Evolutionary conservation across 2,329 filamentous ascomycete genomes (phyloP).

Genomic region (Ophiostoma piceae): DNA sequence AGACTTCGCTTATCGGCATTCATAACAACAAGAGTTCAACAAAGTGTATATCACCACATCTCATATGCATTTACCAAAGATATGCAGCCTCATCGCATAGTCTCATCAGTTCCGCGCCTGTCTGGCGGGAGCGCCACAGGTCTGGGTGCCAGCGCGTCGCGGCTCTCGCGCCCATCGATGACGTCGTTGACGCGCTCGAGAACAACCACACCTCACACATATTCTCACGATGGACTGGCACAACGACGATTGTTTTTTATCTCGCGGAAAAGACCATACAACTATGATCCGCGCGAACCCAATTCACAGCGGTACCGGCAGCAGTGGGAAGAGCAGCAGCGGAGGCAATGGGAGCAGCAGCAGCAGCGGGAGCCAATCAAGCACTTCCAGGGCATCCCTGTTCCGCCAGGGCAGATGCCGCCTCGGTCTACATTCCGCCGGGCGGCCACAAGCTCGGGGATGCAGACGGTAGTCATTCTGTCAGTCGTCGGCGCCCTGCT

Average conservation of each 20-base stretch:
- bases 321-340: constrained; percentile 16
- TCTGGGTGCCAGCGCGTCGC: background rate
- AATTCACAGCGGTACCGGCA: constrained; percentile 10
- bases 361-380: constrained; percentile 12
- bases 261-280: constrained; percentile 19
- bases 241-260: constrained; percentile 10
- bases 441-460: constrained; percentile 31
- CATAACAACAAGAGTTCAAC: background rate
- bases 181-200: background rate
- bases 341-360: constrained; percentile 15
- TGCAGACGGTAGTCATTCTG: constrained; percentile 39
- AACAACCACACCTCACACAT: background rate
- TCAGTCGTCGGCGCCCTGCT: constrained; percentile 42
- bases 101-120: background rate
- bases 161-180: background rate
- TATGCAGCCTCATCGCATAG: background rate
- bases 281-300: constrained; percentile 23
- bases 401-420: constrained; percentile 24
- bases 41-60: background rate
- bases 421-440: constrained; percentile 16
- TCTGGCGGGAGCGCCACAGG: background rate
- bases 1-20: background rate
- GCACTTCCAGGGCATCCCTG: constrained; percentile 23
- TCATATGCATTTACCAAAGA: background rate
- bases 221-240: background rate